Evolutionary conservation across 2,329 filamentous ascomycete genomes (phyloP).

Genomic region (Teratosphaeria nubilosa): DNA sequence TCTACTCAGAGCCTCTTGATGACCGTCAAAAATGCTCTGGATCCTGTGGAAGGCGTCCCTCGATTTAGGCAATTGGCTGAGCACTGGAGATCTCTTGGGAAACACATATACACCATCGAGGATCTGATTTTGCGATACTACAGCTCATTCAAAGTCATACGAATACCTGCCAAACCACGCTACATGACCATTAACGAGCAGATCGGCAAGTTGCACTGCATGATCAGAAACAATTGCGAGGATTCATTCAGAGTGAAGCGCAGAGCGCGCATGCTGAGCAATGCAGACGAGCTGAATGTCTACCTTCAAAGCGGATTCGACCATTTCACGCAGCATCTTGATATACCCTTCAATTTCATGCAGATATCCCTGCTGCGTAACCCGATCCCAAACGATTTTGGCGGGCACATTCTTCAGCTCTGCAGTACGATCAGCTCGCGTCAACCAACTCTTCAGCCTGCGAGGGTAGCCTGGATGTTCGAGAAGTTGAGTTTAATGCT

Average conservation of each 20-base stretch:
- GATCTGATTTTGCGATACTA: conserved; percentile 44
- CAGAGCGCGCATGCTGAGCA: conserved; percentile 38
- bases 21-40: conserved; percentile 22
- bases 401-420: conserved; percentile 41
- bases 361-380: conserved; percentile 35
- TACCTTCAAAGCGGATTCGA: conserved; percentile 43
- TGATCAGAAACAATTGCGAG: conserved; percentile 34
- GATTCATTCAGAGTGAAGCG: conserved; percentile 34
- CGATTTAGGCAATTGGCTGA: conserved; percentile 30
- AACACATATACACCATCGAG: conserved; percentile 34
- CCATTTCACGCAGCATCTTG: conserved; percentile 37
- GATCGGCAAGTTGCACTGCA: conserved; percentile 35
- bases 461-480: conserved; percentile 30
- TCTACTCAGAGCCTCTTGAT: conserved; percentile 24
- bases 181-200: conserved; percentile 43
- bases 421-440: conserved; percentile 32
- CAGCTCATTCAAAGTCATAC: conserved; percentile 36
- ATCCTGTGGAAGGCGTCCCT: conserved; percentile 23
- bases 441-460: conserved; percentile 21
- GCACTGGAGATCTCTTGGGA: conserved; percentile 33
- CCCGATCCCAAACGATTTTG: conserved; percentile 38
- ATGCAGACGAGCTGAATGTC: conserved; percentile 36
- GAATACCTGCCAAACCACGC: conserved; percentile 36
- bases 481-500: conserved; percentile 38
- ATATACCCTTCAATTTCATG: conserved; percentile 43